Percentiles rank a stretch among this genome's conserved stretches.
Evolutionary conservation across 1,139 yeast genomes (phyloP).

Genomic region (Nadsonia starkeyi-henricii): DNA sequence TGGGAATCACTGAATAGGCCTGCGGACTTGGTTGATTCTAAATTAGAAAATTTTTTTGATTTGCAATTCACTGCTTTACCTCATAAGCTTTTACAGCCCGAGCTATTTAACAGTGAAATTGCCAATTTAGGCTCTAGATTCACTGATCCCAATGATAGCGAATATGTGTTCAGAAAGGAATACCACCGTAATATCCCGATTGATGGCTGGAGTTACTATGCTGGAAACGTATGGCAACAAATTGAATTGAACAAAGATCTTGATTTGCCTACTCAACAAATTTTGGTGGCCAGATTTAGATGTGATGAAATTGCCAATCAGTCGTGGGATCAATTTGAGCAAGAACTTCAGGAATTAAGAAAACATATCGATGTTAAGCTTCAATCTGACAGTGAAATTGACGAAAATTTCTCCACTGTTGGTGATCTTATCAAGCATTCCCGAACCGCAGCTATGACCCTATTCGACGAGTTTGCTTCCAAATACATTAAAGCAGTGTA

Average conservation of each 20-base stretch:
- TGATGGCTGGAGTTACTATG: slow-evolving; percentile 93
- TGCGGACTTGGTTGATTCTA: slow-evolving; percentile 30
- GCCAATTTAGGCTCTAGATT: slow-evolving; percentile 49
- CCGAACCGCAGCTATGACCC: slow-evolving; percentile 29
- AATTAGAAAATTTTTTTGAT: slow-evolving; percentile 69
- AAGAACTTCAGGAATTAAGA: slow-evolving; percentile 20
- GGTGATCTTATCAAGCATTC: slow-evolving; percentile 17
- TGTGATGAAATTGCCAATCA: slow-evolving; percentile 72
- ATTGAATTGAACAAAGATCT: slow-evolving; percentile 85
- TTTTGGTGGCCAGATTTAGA: slow-evolving; percentile 82
- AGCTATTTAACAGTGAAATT: slow-evolving; percentile 55
- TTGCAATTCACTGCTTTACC: slow-evolving; percentile 68
- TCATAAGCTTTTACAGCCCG: slow-evolving; percentile 73
- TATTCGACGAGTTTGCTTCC: slow-evolving; percentile 57
- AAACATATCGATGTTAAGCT: slow-evolving; percentile 9
- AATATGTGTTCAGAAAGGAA: slow-evolving; percentile 44
- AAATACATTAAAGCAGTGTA: slow-evolving; percentile 58
- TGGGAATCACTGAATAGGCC: slow-evolving; percentile 78
- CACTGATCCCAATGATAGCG: slow-evolving; percentile 13
- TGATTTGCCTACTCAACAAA: slow-evolving; percentile 93
- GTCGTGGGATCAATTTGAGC: slow-evolving; percentile 36
- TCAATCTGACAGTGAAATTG: slow-evolving; percentile 13
- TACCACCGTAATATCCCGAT: slow-evolving; percentile 83
- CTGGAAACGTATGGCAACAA: slow-evolving; percentile 87
- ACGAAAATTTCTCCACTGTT: slow-evolving; percentile 16